These are phyloP conservation scores for Conticribra guillardii DNA, from an alignment of 108 stramenopile species.

Conservation along the genomic window DNA sequence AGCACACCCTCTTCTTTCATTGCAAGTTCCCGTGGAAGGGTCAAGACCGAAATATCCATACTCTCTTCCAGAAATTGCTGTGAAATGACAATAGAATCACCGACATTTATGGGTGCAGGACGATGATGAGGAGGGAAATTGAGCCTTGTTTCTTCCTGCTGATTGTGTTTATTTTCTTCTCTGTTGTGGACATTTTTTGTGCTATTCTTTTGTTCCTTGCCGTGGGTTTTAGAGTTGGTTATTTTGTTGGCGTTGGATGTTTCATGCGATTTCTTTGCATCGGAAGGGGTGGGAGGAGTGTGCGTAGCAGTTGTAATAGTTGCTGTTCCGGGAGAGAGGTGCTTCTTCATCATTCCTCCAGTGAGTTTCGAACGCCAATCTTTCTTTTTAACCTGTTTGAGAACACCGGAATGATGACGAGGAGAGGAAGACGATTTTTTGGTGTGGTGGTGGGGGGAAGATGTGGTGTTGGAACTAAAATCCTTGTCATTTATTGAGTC, in stretches of 20 bases:
- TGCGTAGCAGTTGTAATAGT: background rate
- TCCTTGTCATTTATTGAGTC: too few relatives aligned
- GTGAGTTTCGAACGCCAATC: constrained; percentile 24
- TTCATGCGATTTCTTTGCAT: background rate
- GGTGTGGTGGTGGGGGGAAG: too few relatives aligned
- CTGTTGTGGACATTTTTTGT: background rate
- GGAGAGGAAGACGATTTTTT: too few relatives aligned
- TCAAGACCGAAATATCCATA: constrained; percentile 31
- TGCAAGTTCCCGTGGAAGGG: constrained; percentile 26
- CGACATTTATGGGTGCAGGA: constrained; percentile 24
- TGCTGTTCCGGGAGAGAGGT: constrained; percentile 7
- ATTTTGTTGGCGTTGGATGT: too few relatives aligned
- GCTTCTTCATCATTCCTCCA: constrained; percentile 29
- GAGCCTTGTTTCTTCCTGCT: too few relatives aligned
- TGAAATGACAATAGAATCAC: constrained; percentile 35
- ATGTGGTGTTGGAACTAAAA: too few relatives aligned
- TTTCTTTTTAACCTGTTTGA: constrained; percentile 15
- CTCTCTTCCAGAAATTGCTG: constrained; percentile 30
- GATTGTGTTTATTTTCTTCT: background rate
- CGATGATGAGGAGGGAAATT: too few relatives aligned
- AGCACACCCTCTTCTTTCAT: constrained; percentile 9
- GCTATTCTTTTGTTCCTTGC: too few relatives aligned
- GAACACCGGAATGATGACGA: background rate
- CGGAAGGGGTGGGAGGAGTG: background rate
- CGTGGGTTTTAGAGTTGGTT: too few relatives aligned